Conservation (phyloP, 805 yeast species). For the Komagataella mondaviorum region DNA sequence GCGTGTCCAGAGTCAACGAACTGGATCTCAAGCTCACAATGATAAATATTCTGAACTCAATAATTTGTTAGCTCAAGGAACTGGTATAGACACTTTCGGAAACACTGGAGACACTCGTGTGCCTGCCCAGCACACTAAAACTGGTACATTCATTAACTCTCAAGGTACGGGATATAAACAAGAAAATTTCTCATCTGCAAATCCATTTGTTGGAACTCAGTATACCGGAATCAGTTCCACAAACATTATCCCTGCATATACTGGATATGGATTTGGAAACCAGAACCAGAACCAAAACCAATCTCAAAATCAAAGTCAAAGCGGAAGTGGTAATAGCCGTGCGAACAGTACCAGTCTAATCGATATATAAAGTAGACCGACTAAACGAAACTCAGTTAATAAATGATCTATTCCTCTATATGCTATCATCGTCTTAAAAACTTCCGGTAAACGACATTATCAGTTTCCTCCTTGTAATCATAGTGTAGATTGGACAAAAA, state of each 20-base stretch:
- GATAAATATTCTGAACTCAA: constrained; percentile 62
- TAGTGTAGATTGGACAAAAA: constrained; percentile 69
- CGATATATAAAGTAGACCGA: constrained; percentile 11
- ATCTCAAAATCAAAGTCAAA: constrained; percentile 10
- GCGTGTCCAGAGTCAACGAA: constrained; percentile 30
- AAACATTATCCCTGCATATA: constrained; percentile 48
- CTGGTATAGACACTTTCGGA: constrained; percentile 90
- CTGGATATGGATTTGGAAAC: constrained; percentile 94
- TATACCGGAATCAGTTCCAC: constrained; percentile 62
- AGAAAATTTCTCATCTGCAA: constrained; percentile 27
- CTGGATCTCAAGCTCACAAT: constrained; percentile 39
- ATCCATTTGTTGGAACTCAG: constrained; percentile 56
- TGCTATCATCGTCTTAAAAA: constrained; percentile 27
- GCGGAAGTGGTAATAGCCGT: constrained; percentile 3
- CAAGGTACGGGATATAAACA: constrained; percentile 75
- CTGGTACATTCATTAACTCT: constrained; percentile 72
- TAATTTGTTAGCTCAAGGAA: constrained; percentile 67
- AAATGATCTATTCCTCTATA: neutral
- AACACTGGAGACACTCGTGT: constrained; percentile 73
- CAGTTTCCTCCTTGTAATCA: constrained; percentile 67
- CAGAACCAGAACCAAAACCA: constrained; percentile 26
- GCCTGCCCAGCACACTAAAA: constrained; percentile 85
- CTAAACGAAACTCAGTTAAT: neutral
- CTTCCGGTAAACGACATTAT: constrained; percentile 73
- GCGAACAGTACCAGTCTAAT: constrained; percentile 12